A percentile compares a stretch with the other conserved stretches of the same genome.
These are phyloP conservation scores for Glebionis coronaria DNA, from an alignment of 129 eudicot genomes.

Conservation along the genomic window DNA sequence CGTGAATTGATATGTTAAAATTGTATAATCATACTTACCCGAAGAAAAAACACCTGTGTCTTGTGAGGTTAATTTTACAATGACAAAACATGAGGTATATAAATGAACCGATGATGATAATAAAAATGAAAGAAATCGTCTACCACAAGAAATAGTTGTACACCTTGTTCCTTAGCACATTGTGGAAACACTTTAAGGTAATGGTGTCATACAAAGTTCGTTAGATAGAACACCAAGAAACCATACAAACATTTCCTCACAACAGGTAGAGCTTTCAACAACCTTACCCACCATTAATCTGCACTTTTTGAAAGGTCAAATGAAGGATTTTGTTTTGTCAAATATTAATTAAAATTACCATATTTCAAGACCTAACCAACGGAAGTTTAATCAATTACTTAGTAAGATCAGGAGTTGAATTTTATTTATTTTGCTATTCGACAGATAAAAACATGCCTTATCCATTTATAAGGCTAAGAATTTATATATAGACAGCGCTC, in stretches of 20 bases:
- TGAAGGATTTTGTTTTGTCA: not conserved
- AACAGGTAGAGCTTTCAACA: conserved; percentile 46
- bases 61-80: not conserved
- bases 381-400: not conserved
- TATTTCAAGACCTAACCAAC: conserved; percentile 6
- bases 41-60: too few species aligned
- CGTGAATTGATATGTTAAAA: too few species aligned
- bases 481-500: too few species aligned
- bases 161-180: not conserved
- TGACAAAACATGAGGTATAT: not conserved
- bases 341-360: conserved; percentile 1
- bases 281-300: conserved; percentile 44
- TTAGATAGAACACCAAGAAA: conserved; percentile 18
- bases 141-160: not conserved
- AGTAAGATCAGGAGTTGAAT: not conserved
- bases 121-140: not conserved
- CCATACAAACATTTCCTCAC: conserved; percentile 26
- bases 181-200: conserved; percentile 12
- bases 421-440: not conserved
- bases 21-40: too few species aligned
- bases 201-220: conserved; percentile 16
- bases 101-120: not conserved
- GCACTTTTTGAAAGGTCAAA: conserved; percentile 34
- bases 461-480: too few species aligned
- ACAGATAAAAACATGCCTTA: not conserved